Evolutionary conservation across 106 monocot species (phyloP).

Genomic region (Dioscorea zingiberensis): DNA sequence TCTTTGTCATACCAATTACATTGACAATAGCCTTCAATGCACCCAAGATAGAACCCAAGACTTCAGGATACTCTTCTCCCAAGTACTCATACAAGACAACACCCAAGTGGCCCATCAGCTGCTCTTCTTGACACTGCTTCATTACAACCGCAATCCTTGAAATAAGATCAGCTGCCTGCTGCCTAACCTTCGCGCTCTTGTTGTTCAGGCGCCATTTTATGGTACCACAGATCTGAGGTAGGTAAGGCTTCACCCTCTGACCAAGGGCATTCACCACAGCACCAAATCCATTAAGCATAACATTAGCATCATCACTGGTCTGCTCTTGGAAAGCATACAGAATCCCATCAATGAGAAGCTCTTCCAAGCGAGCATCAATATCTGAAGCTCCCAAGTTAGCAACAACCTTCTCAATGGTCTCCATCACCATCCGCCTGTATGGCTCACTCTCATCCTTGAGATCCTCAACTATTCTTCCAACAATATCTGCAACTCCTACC

Average conservation of each 20-base stretch:
- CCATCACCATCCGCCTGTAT: constrained; percentile 98
- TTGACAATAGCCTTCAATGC: constrained; percentile 96
- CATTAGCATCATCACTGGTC: constrained; percentile 98
- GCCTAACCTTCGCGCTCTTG: constrained; percentile 94
- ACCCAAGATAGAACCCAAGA: constrained; percentile 88
- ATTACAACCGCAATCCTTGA: constrained; percentile 96
- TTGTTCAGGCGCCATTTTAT: constrained; percentile 97
- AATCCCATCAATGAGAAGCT: constrained; percentile 94
- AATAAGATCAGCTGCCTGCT: constrained; percentile 95
- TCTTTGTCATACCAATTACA: constrained; percentile 99
- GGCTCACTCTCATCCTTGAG: constrained; percentile 98
- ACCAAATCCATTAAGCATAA: constrained; percentile 99
- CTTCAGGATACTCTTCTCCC: constrained; percentile 98
- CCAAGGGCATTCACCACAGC: constrained; percentile 97
- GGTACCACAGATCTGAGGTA: constrained; percentile 98
- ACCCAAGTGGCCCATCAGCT: constrained; percentile 94
- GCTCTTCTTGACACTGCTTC: constrained; percentile 94
- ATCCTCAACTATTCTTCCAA: constrained; percentile 88
- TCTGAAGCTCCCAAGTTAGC: constrained; percentile 93
- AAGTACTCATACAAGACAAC: constrained; percentile 90
- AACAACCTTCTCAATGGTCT: constrained; percentile 96
- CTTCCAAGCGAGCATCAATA: constrained; percentile 86
- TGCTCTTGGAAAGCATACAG: constrained; percentile 97
- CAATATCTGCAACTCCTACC: constrained; percentile 95
- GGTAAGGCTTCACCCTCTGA: constrained; percentile 86